phyloP scores from a whole-genome alignment of 805 yeast species.

The Kazachstania kunashirensis region DNA sequence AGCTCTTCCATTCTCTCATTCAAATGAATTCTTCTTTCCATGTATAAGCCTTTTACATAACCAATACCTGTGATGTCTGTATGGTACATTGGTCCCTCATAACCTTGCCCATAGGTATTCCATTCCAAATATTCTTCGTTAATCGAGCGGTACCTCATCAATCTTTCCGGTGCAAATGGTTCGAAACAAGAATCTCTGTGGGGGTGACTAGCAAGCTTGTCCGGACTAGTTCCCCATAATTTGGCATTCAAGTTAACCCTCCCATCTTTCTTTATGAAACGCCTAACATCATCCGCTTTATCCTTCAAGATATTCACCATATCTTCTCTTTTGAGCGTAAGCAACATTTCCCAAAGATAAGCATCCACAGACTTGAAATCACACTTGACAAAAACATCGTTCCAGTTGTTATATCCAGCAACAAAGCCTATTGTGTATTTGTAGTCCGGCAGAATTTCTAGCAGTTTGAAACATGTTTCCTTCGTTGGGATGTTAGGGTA shows the following conservation, averaged over 20 bases:
- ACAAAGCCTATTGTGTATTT: neutral
- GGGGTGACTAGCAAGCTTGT: neutral
- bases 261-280: neutral
- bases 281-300: neutral
- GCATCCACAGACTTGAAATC: neutral
- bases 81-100: neutral
- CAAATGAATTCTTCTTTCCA: slow-evolving; percentile 1
- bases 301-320: neutral
- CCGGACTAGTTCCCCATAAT: neutral
- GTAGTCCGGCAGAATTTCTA: neutral
- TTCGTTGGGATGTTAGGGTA: slow-evolving; percentile 2
- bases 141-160: neutral
- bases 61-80: neutral
- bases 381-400: neutral
- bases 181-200: too few relatives aligned
- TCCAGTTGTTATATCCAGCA: neutral
- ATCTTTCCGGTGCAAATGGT: neutral
- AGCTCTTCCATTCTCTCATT: slow-evolving; percentile 1
- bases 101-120: neutral
- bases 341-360: neutral
- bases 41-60: neutral
- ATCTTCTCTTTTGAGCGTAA: neutral
- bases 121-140: neutral
- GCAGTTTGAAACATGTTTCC: slow-evolving; percentile 2
- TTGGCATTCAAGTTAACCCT: neutral